These are phyloP conservation scores for Osmozyma mogii DNA, from an alignment of 805 yeast species.

Conservation along the genomic window DNA sequence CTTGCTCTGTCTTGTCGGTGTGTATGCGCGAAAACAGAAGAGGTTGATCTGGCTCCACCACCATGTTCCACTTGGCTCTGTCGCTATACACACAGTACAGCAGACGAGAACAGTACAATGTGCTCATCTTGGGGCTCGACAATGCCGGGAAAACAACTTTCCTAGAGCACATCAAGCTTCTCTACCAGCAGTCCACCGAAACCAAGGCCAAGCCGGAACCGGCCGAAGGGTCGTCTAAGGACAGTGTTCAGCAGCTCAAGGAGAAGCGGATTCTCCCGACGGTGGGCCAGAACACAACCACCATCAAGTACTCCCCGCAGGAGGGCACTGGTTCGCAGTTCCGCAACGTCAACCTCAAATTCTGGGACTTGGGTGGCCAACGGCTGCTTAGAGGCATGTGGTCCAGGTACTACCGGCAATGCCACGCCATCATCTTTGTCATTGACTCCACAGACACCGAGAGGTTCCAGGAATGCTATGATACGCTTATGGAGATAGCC, in stretches of 20 bases:
- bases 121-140: conserved; percentile 80
- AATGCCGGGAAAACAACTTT: conserved; percentile 86
- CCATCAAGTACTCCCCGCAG: conserved; percentile 21
- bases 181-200: conserved; percentile 24
- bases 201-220: conserved; percentile 10
- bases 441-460: conserved; percentile 86
- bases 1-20: too few relatives aligned
- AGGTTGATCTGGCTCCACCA: too few relatives aligned
- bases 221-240: conserved; percentile 5
- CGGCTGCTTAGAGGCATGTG: conserved; percentile 76
- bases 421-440: conserved; percentile 88
- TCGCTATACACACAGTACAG: conserved; percentile 39
- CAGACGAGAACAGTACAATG: conserved; percentile 38
- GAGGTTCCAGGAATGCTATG: conserved; percentile 75
- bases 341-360: conserved; percentile 51
- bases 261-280: conserved; percentile 76
- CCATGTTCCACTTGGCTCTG: conserved; percentile 38
- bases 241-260: conserved; percentile 21
- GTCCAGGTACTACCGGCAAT: conserved; percentile 75
- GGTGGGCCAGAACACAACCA: conserved; percentile 79
- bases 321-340: conserved; percentile 33
- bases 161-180: conserved; percentile 32
- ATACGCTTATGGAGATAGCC: conserved; percentile 45
- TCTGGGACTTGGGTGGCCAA: conserved; percentile 98
- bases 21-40: too few relatives aligned